phyloP scores from a whole-genome alignment of 495 filamentous ascomycete genomes.

The Diplogelasinospora grovesii region DNA sequence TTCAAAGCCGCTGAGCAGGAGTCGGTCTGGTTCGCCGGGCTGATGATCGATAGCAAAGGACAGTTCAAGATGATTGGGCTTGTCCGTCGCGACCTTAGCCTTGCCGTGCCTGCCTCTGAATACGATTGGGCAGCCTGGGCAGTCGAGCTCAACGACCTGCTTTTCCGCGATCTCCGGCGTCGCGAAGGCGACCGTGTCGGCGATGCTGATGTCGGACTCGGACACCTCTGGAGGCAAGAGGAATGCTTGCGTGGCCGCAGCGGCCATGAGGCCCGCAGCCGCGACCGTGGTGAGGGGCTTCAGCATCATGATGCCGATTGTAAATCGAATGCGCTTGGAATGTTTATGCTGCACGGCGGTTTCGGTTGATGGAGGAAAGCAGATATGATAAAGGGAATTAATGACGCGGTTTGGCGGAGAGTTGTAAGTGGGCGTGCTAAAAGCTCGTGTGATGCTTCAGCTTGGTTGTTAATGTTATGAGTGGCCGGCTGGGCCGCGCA shows the following conservation, averaged over 20 bases:
- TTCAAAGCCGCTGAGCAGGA: slow-evolving; percentile 39
- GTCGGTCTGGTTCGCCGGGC: slow-evolving; percentile 20
- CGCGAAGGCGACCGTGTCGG: slow-evolving; percentile 7
- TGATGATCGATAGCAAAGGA: slow-evolving; percentile 30
- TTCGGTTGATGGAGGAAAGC: no score
- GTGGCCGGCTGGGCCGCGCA: no score
- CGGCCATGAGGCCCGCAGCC: slow-evolving; percentile 17
- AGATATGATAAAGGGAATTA: no score
- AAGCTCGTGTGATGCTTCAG: no score
- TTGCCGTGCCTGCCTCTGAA: slow-evolving; percentile 17
- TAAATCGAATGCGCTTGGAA: background rate
- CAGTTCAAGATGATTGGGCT: slow-evolving; percentile 35
- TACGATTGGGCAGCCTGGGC: slow-evolving; percentile 35
- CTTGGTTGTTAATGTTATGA: no score
- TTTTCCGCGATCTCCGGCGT: slow-evolving; percentile 7
- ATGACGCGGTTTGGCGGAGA: no score
- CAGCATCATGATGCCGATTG: slow-evolving; percentile 18
- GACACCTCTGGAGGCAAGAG: slow-evolving; percentile 21
- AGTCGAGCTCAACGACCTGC: slow-evolving; percentile 30
- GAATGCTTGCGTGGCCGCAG: slow-evolving; percentile 17
- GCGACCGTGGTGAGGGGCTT: slow-evolving; percentile 21
- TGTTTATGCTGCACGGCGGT: background rate
- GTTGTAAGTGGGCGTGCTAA: no score
- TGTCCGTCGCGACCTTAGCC: slow-evolving; percentile 17
- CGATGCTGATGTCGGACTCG: slow-evolving; percentile 14